Base-by-base conservation (phyloP, 2,329 filamentous ascomycete species). In the Cladosporium sp. region DNA sequence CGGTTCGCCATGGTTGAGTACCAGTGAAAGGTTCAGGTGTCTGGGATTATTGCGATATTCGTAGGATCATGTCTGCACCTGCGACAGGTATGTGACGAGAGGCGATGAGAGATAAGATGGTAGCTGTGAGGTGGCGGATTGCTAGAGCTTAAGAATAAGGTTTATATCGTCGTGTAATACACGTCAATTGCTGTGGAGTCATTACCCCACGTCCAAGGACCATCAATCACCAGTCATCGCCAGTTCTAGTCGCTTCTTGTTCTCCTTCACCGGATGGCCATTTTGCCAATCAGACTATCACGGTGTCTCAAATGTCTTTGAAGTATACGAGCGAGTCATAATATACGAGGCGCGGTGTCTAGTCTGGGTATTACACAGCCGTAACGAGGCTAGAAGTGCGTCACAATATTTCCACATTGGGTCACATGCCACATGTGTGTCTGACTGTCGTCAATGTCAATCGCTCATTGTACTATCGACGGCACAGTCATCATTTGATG, bases 1-100 rank as follows among this genome's bases (percentile, higher is more conserved):
- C 74, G 67, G 7, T 73, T 74, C 21, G 74, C 67, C 75, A 78
- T 78, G 28, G 29, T 72, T n/a, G n/a, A 40, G 70, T 18, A 29
- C 53, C 62, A 10, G 44, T 35, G 59, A 40, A 26, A 26, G 28
- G 37, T 33, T 62, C 21, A 28, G 49, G 21, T 44, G 44, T 64
- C 40, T n/a, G 62, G 40, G 31, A 66, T 65, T 31, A 61, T 29
- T 44, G 65, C 61, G 67, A 67, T 70, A 70, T 70, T 70, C 68
- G 67, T 58, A 69, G 55, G 40, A 69, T 70, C 68, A 70, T 70
- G 58, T 60, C 64, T 58, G 66, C 31, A 46, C 37, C n/a, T 46
- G n/a, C 40, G 40, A n/a, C 7, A 46, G 40, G 40, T 21, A 33
- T 35, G 53, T 65, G 62, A 57, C n/a, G 55, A 16, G 14, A 33